A percentile compares a stretch with the other conserved stretches of the same genome.
Evolutionary conservation across 257 asterid genomes (phyloP).

Genomic region (Gentiana dahurica): DNA sequence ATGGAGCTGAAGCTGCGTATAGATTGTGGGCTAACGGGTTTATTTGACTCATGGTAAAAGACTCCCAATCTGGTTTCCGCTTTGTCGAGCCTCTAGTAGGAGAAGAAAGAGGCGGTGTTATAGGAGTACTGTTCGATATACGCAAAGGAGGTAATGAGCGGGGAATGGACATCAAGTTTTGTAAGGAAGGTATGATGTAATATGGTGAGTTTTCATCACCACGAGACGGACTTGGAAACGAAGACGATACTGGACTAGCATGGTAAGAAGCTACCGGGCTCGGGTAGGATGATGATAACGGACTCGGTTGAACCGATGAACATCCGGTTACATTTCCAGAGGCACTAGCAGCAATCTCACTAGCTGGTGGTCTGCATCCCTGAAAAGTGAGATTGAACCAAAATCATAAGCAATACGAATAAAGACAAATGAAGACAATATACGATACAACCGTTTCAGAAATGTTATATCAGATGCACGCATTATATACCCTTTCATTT

Average conservation of each 20-base stretch:
- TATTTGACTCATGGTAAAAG: conserved; percentile 32
- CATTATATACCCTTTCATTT: background rate
- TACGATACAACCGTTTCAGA: no score
- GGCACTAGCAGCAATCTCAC: conserved; percentile 23
- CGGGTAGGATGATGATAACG: conserved; percentile 51
- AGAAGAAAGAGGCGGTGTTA: conserved; percentile 84
- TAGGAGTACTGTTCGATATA: conserved; percentile 78
- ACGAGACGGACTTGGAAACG: conserved; percentile 68
- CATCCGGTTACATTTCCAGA: conserved; percentile 33
- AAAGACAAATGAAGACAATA: background rate
- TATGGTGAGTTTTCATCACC: conserved; percentile 40
- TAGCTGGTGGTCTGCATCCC: conserved; percentile 49
- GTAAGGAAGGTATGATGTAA: conserved; percentile 43
- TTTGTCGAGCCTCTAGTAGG: conserved; percentile 52
- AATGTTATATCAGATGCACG: no score
- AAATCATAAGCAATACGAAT: background rate
- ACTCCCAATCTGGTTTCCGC: conserved; percentile 50
- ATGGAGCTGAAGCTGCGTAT: conserved; percentile 70
- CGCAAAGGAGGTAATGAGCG: conserved; percentile 52
- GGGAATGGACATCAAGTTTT: conserved; percentile 34
- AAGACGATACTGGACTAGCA: conserved; percentile 60
- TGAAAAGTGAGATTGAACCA: conserved; percentile 9
- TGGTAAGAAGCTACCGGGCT: conserved; percentile 74
- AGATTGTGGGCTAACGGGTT: conserved; percentile 39
- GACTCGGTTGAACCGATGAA: conserved; percentile 60